Evolutionary conservation across 148 eudicot genomes (phyloP).

Genomic region (Rhododendron griersonianum): DNA sequence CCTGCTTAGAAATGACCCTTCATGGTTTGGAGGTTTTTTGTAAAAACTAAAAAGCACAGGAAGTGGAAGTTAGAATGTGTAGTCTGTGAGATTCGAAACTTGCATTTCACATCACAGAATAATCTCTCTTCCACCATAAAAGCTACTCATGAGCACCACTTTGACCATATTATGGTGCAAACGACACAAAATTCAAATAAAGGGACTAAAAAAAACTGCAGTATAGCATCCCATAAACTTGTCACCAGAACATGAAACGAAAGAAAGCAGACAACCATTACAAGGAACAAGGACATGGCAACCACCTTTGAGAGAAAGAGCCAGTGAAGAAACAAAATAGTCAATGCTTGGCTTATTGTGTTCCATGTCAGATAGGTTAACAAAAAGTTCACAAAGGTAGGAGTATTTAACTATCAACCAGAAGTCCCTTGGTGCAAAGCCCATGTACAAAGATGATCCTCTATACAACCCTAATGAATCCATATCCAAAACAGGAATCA

Average conservation of each 20-base stretch:
- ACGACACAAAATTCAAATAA: background rate
- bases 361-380: background rate
- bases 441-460: constrained; percentile 3
- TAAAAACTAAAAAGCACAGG: background rate
- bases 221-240: background rate
- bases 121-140: background rate
- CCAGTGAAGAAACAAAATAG: background rate
- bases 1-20: no score
- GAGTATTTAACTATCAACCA: background rate
- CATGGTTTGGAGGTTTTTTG: background rate
- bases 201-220: background rate
- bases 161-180: background rate
- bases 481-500: background rate
- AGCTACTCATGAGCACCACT: background rate
- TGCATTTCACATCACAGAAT: background rate
- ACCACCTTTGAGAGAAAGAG: background rate
- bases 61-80: no score
- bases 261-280: background rate
- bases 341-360: background rate
- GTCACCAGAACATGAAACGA: background rate
- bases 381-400: background rate
- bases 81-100: background rate
- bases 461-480: constrained; percentile 15
- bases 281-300: background rate
- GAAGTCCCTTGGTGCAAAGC: background rate